Conservation (phyloP, 176 grass and related monocot species). For the Rhipidocladum racemiflorum region DNA sequence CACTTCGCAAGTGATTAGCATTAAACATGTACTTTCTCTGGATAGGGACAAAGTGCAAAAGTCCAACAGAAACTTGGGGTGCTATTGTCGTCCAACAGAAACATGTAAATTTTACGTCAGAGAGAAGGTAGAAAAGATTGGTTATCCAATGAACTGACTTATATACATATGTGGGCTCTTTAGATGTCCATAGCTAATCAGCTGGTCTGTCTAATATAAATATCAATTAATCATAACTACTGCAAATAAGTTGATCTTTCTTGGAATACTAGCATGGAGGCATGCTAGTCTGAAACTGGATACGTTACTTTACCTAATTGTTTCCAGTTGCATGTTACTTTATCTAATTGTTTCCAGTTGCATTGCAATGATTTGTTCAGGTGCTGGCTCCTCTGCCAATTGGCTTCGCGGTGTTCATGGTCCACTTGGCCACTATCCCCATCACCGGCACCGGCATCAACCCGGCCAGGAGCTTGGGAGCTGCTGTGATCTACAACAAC, state of each 20-base stretch:
- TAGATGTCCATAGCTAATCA: background rate
- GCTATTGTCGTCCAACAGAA: background rate
- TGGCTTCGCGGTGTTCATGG: constrained; percentile 97
- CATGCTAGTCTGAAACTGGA: no score
- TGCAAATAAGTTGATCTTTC: background rate
- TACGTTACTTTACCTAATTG: background rate
- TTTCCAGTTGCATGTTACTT: background rate
- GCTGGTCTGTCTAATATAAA: background rate
- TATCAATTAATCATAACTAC: background rate
- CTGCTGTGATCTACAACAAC: constrained; percentile 89
- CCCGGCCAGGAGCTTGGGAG: constrained; percentile 83
- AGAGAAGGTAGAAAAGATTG: background rate
- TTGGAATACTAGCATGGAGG: background rate
- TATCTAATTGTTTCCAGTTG: background rate
- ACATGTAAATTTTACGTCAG: background rate
- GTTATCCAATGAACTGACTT: background rate
- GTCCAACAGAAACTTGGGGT: background rate
- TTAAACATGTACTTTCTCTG: background rate
- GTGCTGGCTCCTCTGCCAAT: constrained; percentile 94
- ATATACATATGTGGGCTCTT: background rate
- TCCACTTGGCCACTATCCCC: constrained; percentile 87
- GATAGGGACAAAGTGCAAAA: constrained; percentile 12
- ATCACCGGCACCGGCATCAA: constrained; percentile 96
- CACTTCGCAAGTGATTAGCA: background rate
- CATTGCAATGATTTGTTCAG: constrained; percentile 28